A percentile compares a stretch with the other conserved stretches of the same genome.
phyloP scores from a whole-genome alignment of 257 asterid genomes.

The Nicotiana knightiana region DNA sequence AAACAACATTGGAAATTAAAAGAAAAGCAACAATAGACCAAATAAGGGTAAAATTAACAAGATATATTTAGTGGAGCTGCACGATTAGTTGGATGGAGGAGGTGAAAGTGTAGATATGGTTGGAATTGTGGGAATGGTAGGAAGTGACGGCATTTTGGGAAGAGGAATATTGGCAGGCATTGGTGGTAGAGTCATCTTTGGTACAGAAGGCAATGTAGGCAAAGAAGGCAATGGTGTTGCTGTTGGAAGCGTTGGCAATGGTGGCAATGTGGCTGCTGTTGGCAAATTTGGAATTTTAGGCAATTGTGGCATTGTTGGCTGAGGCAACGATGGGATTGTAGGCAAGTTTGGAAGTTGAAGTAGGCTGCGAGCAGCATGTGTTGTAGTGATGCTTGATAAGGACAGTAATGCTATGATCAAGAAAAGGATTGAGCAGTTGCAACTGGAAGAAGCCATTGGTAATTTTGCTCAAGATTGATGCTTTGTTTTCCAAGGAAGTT shows the following conservation, averaged over 20 bases:
- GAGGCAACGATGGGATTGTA: too few species aligned
- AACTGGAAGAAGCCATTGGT: background rate
- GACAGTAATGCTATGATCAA: too few species aligned
- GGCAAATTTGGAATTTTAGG: too few species aligned
- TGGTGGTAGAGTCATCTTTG: background rate
- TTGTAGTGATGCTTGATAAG: too few species aligned
- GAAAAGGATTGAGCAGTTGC: background rate
- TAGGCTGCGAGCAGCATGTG: too few species aligned
- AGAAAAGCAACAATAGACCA: background rate
- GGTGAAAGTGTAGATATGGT: background rate
- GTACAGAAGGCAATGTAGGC: background rate
- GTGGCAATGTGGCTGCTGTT: background rate
- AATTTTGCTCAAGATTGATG: too few species aligned
- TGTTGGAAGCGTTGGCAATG: background rate
- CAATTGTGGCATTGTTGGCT: too few species aligned
- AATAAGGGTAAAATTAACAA: background rate
- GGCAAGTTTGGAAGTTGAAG: too few species aligned
- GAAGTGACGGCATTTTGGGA: background rate
- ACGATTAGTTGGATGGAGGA: slow-evolving; percentile 1
- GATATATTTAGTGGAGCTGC: background rate
- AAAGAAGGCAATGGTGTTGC: background rate
- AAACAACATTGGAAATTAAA: background rate
- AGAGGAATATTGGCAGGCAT: background rate
- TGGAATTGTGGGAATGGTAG: background rate
- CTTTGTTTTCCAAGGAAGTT: too few species aligned